These are phyloP conservation scores for Talaromyces sp. DNA, from an alignment of 2,329 filamentous ascomycete species.

Conservation along the genomic window DNA sequence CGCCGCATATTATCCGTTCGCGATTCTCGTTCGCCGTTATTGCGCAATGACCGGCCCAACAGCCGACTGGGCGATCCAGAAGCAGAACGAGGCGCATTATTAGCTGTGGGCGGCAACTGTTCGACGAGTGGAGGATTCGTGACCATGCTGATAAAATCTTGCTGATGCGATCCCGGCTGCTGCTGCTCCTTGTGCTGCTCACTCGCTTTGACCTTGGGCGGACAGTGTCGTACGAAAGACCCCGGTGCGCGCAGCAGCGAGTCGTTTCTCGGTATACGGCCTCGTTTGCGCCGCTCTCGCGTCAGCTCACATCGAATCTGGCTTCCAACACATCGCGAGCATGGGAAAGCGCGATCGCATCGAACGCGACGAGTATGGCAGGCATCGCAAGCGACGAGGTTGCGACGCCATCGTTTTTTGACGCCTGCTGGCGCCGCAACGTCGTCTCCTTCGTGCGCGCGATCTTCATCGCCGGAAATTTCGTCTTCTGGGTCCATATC, in stretches of 20 bases:
- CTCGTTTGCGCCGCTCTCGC: constrained; percentile 86
- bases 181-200: background rate
- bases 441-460: background rate
- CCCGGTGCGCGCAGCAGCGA: constrained; percentile 10
- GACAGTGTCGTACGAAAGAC: constrained; percentile 2
- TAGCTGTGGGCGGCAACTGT: background rate
- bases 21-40: constrained; percentile 22
- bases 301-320: constrained; percentile 69
- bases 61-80: constrained; percentile 10
- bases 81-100: constrained; percentile 6
- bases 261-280: constrained; percentile 73
- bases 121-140: constrained; percentile 7
- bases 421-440: constrained; percentile 12
- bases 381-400: constrained; percentile 70
- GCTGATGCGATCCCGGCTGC: background rate
- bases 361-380: constrained; percentile 91
- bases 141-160: constrained; percentile 10
- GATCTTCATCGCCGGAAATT: background rate
- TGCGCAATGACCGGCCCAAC: constrained; percentile 23
- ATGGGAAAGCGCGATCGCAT: constrained; percentile 86
- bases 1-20: constrained; percentile 16
- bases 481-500: background rate
- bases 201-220: background rate
- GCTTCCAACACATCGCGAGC: constrained; percentile 82
- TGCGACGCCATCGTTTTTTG: constrained; percentile 32